Evolutionary conservation across 176 grass and related monocot species (phyloP), one percentile per base, ranked within the genome.

Genomic region (Panicum miliaceum): DNA sequence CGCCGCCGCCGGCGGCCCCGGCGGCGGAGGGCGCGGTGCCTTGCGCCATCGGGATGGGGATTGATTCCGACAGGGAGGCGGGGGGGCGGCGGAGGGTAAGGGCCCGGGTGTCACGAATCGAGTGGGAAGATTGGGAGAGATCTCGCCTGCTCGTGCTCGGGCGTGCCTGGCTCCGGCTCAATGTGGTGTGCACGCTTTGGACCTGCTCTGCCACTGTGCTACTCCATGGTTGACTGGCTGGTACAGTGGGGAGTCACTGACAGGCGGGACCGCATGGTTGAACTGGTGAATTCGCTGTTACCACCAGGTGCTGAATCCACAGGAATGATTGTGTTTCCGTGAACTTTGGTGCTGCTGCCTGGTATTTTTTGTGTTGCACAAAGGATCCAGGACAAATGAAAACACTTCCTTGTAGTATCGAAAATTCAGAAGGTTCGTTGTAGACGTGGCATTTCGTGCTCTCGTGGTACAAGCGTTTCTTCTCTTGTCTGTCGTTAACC

Each of bases 31-130:
- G 77, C 72, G 43, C 81, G 32, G 67, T 43, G 81, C 66, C 90
- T 81, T 89, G 83, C 66, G 88, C 88, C 84, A 87, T 87, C 64
- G 68, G 37, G 68, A 34, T 34, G 32, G 57, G 22, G 78, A 29
- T 63, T 9, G 88, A 90, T 74, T 73, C 74, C 89, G 74, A 83
- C 79, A 53, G 52, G 67, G 66, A 61, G 57, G 57, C 73, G 83
- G 26, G 72, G 64, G 65, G 50, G 20, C 53, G 81, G 81, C 47
- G 76, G 64, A 7, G 64, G 45, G 52, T 53, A 6, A 35, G 20
- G 25, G 19, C 18, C 6, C 34, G 67, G 47, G n/a, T 51, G 60
- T 19, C 61, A 48, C 73, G 45, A 42, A 46, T 14, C 61, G 62
- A 27, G 37, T 13, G 42, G 35, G 86, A 54, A 54, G 79, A 89